Evolutionary conservation across 2,329 filamentous ascomycete species (phyloP), one percentile per base, ranked within the genome.

Genomic region (Xylaria sp.): DNA sequence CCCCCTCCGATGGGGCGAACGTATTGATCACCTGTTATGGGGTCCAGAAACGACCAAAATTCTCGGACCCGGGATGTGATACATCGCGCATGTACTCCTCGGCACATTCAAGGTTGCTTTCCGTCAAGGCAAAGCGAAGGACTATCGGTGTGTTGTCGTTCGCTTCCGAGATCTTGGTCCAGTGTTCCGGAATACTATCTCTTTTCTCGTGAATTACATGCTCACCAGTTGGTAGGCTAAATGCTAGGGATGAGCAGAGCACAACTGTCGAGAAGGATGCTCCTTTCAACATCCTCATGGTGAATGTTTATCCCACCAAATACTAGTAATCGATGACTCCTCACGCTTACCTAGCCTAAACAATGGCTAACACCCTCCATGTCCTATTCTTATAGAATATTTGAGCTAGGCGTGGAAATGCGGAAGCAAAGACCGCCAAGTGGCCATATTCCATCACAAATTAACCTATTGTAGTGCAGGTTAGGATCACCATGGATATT

Each of bases 191-290:
- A 27, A 25, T n/a, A 5, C 12, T 27, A 16, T 57, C 29, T 29
- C 66, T 51, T 55, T 60, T 68, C 48, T 68, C 66, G 18, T 65
- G 66, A 47, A 68, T 18, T 2, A 65, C 66, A 57, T 60, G 61
- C 9, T 55, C 57, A 32, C 18, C 29, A 4, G 57, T 59, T 16
- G 65, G 60, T 16, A 63, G 21, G n/a, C 44, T 37, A 37, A 58
- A 44, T 27, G 59, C 65, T 16, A 60, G n/a, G 23, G 51, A 32
- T 42, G 59, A 55, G 44, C 44, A 59, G 1, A 67, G n/a, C 23
- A 42, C 25, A 12, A 23, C 65, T 27, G 47, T 51, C 6, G 54
- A 23, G 1, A 66, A 18, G 16, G 58, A 37, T n/a, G 50, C 10
- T 40, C 50, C n/a, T 35, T 5, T 40, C 16, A 50, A 10, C 35